Conservation (phyloP, 306 rosid species). For the Lathyrus tuberosus region DNA sequence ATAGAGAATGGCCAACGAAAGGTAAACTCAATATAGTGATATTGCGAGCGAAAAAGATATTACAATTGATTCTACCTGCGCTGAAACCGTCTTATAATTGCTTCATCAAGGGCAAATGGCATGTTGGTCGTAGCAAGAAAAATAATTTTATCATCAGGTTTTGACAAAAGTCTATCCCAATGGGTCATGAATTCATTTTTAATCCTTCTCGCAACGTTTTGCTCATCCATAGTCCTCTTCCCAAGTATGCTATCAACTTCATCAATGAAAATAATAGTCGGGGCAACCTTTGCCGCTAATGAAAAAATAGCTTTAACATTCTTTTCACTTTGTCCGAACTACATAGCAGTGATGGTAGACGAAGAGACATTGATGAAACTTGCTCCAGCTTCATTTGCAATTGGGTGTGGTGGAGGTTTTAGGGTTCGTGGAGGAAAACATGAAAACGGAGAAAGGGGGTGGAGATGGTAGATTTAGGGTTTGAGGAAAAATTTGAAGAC, state of each 20-base stretch:
- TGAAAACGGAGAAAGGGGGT: no score
- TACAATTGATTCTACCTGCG: slow-evolving; percentile 55
- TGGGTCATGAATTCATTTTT: slow-evolving; percentile 85
- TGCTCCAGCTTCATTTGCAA: slow-evolving; percentile 84
- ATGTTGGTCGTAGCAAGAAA: slow-evolving; percentile 90
- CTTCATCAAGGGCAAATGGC: slow-evolving; percentile 93
- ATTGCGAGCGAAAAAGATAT: no score
- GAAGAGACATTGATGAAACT: slow-evolving; percentile 80
- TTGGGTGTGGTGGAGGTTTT: no score
- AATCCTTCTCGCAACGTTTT: slow-evolving; percentile 73
- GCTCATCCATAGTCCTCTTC: slow-evolving; percentile 69
- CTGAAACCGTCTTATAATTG: slow-evolving; percentile 80
- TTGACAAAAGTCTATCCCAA: slow-evolving; percentile 83
- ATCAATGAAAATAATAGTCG: slow-evolving; percentile 77
- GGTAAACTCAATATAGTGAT: not conserved
- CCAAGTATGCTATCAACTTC: slow-evolving; percentile 95
- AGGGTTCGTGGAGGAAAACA: no score
- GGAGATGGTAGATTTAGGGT: no score
- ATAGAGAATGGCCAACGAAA: slow-evolving; percentile 14
- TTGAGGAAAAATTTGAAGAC: no score
- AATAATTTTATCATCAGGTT: slow-evolving; percentile 62
- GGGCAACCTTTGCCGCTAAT: slow-evolving; percentile 81
- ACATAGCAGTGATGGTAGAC: slow-evolving; percentile 79
- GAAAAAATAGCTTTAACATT: slow-evolving; percentile 78
- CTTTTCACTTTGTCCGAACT: slow-evolving; percentile 84